Conservation (phyloP, 306 rosid genomes). For the Amphicarpaea edgeworthii region DNA sequence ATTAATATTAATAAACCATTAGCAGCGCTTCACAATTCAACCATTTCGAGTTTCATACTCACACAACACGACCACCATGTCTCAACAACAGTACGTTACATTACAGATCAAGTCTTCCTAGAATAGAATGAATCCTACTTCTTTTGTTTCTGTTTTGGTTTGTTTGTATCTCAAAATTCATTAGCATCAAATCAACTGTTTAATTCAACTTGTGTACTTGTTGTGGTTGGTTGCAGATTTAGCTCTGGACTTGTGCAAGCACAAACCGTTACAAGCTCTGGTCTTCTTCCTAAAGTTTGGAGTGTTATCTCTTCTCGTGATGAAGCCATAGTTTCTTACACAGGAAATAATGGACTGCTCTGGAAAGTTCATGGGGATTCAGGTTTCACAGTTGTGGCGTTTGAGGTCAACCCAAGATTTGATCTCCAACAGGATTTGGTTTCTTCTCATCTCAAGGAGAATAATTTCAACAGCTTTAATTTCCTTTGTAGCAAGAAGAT, state of each 20-base stretch:
- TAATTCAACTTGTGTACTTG: neutral
- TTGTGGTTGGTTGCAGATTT: slow-evolving; percentile 56
- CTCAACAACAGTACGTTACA: slow-evolving; percentile 8
- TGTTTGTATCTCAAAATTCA: too few species aligned
- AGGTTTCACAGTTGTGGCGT: slow-evolving; percentile 48
- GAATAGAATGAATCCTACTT: neutral
- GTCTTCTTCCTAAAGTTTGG: slow-evolving; percentile 18
- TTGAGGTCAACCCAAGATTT: slow-evolving; percentile 37
- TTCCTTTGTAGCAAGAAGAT: too few species aligned
- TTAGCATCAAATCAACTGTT: neutral
- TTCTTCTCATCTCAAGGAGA: slow-evolving; percentile 30
- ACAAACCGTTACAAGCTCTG: slow-evolving; percentile 29
- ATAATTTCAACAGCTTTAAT: neutral
- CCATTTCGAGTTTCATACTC: neutral
- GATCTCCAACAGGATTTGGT: slow-evolving; percentile 25
- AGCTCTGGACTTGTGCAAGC: slow-evolving; percentile 62
- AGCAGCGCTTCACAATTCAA: too few species aligned
- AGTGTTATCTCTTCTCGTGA: slow-evolving; percentile 7
- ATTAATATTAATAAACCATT: too few species aligned
- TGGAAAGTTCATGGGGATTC: slow-evolving; percentile 1
- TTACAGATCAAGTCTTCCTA: neutral
- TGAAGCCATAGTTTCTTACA: neutral
- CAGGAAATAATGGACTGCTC: neutral
- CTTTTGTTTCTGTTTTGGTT: too few species aligned
- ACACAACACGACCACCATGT: slow-evolving; percentile 7